phyloP scores from a whole-genome alignment of 108 stramenopile species.

The Ochromonas danica region DNA sequence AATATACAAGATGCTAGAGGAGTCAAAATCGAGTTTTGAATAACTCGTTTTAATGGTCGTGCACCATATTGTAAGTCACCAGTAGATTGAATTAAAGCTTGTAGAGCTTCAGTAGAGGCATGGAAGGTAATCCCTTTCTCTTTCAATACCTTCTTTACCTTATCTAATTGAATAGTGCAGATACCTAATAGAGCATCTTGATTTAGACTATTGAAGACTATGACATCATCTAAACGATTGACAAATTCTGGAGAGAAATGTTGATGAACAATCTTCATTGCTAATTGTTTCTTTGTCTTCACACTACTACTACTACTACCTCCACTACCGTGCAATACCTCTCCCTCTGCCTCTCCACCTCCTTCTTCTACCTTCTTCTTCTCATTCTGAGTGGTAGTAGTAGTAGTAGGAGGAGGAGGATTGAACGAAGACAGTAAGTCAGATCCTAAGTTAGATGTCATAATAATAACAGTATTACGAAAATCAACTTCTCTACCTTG shows the following conservation, averaged over 20 bases:
- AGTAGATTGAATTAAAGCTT: background rate
- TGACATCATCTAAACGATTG: conserved; percentile 32
- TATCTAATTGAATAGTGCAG: conserved; percentile 10
- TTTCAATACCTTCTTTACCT: background rate
- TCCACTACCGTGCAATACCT: too few relatives aligned
- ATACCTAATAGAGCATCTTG: background rate
- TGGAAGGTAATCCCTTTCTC: background rate
- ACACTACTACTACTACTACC: background rate
- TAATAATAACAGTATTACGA: conserved; percentile 21
- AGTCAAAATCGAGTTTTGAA: conserved; percentile 12
- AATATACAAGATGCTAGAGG: conserved; percentile 34
- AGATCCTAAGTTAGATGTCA: conserved; percentile 24
- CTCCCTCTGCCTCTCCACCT: too few relatives aligned
- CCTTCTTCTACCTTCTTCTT: background rate
- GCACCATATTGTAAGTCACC: background rate
- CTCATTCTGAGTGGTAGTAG: background rate
- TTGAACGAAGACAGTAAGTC: background rate
- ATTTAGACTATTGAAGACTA: conserved; percentile 20
- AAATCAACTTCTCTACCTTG: conserved; percentile 23
- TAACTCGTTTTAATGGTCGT: conserved; percentile 27
- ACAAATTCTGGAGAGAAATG: conserved; percentile 35
- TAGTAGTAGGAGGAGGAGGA: background rate
- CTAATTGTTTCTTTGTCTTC: background rate
- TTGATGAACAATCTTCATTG: background rate
- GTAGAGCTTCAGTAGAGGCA: background rate